Conservation (phyloP, 805 yeast species). For the Candida caryicola region DNA sequence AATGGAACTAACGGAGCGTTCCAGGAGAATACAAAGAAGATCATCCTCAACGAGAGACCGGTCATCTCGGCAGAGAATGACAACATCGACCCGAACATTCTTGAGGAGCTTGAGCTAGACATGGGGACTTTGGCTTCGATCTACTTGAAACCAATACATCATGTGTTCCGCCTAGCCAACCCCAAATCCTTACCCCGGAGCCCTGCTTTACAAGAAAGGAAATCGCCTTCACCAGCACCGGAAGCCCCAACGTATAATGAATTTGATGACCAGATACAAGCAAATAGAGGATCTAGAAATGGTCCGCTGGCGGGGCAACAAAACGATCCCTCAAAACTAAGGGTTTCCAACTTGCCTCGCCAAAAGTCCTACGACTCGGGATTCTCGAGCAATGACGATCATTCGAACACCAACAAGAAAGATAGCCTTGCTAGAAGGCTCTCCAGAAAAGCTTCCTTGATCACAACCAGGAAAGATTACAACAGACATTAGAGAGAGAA, state of each 20-base stretch:
- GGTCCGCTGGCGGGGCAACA: constrained; percentile 4
- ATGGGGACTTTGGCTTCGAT: constrained; percentile 82
- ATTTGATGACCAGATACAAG: not conserved
- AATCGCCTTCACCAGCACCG: constrained; percentile 7
- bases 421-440: constrained; percentile 31
- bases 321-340: constrained; percentile 6
- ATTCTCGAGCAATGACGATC: constrained; percentile 12
- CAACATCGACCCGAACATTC: constrained; percentile 60
- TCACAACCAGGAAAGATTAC: constrained; percentile 18
- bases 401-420: constrained; percentile 11
- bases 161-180: constrained; percentile 68
- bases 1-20: constrained; percentile 41
- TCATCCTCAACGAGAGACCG: constrained; percentile 64
- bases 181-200: constrained; percentile 48
- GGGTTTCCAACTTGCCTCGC: constrained; percentile 14
- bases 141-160: constrained; percentile 79
- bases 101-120: constrained; percentile 80
- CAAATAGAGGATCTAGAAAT: constrained; percentile 1
- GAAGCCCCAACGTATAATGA: not conserved
- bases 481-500: constrained; percentile 7
- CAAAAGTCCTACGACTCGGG: constrained; percentile 22
- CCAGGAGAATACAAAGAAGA: constrained; percentile 36
- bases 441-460: constrained; percentile 33
- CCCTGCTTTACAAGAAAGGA: constrained; percentile 35
- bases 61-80: constrained; percentile 64